Conservation (phyloP, 1,284 basidiomycete genomes). For the Cutaneotrichosporon sp. region DNA sequence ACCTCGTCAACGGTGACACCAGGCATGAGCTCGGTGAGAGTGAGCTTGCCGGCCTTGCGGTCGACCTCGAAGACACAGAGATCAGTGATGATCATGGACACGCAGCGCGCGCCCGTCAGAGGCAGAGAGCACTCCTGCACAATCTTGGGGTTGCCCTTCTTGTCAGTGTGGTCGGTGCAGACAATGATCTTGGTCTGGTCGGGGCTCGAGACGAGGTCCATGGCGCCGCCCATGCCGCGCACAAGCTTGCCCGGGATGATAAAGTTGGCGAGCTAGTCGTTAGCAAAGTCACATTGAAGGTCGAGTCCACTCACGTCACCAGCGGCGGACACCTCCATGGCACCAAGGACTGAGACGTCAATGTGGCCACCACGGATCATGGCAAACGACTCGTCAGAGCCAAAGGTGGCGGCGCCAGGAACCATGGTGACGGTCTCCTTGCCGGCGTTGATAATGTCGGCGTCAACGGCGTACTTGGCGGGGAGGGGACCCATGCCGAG, state of each 20-base stretch:
- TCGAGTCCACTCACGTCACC: slow-evolving; percentile 57
- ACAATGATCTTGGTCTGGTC: slow-evolving; percentile 62
- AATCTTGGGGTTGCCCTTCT: slow-evolving; percentile 78
- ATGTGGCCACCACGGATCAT: slow-evolving; percentile 97
- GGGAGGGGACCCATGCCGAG: slow-evolving; percentile 94
- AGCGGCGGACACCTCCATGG: slow-evolving; percentile 83
- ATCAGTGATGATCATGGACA: slow-evolving; percentile 88
- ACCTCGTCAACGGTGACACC: slow-evolving; percentile 78
- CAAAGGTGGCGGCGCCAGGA: slow-evolving; percentile 87
- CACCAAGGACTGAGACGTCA: slow-evolving; percentile 80
- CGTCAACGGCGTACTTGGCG: slow-evolving; percentile 73
- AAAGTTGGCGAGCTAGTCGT: slow-evolving; percentile 68
- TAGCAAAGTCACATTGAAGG: not conserved
- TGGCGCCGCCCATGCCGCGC: slow-evolving; percentile 89
- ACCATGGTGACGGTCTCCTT: slow-evolving; percentile 91
- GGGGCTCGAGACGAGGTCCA: slow-evolving; percentile 91
- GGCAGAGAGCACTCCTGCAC: slow-evolving; percentile 76
- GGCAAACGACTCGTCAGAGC: slow-evolving; percentile 58
- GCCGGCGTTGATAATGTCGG: slow-evolving; percentile 91
- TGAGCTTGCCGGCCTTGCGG: slow-evolving; percentile 63
- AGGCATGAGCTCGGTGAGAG: slow-evolving; percentile 70
- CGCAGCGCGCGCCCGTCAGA: slow-evolving; percentile 76
- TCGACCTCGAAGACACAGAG: slow-evolving; percentile 77
- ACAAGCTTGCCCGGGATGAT: slow-evolving; percentile 94
- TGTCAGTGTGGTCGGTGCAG: slow-evolving; percentile 16